These are phyloP conservation scores for Clavispora phyllophila DNA, from an alignment of 805 yeast species.

Conservation along the genomic window DNA sequence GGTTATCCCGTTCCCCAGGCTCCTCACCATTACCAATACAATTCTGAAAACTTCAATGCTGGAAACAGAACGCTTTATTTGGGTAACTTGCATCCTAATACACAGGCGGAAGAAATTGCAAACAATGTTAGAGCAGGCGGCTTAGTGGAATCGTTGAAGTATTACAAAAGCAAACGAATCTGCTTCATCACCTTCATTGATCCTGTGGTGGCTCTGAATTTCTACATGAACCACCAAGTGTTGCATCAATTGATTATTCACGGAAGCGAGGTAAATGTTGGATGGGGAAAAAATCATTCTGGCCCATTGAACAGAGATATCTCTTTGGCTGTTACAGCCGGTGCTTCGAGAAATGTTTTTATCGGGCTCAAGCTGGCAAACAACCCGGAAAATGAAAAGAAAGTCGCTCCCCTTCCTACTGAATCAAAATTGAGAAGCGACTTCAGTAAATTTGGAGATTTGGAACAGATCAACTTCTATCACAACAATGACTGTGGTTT, in stretches of 20 bases:
- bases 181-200: constrained; percentile 71
- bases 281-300: constrained; percentile 66
- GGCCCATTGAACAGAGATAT: constrained; percentile 57
- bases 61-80: constrained; percentile 66
- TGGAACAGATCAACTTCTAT: constrained; percentile 72
- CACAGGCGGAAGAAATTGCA: constrained; percentile 69
- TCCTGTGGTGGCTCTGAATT: constrained; percentile 59
- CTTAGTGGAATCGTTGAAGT: constrained; percentile 54
- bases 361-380: constrained; percentile 49
- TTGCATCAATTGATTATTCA: constrained; percentile 57
- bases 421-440: constrained; percentile 53
- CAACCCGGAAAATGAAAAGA: constrained; percentile 13
- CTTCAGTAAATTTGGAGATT: constrained; percentile 59
- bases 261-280: constrained; percentile 57
- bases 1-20: background rate
- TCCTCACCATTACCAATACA: constrained; percentile 8
- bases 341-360: constrained; percentile 75
- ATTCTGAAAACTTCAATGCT: constrained; percentile 28
- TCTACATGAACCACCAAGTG: constrained; percentile 53
- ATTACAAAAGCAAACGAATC: constrained; percentile 46
- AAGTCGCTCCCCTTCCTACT: constrained; percentile 22
- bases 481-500: constrained; percentile 71
- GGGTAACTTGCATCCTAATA: constrained; percentile 59
- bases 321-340: constrained; percentile 59
- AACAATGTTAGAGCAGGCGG: constrained; percentile 74